Base-by-base conservation (phyloP, 352 stramenopile genomes). In the Pythium aquatile region DNA sequence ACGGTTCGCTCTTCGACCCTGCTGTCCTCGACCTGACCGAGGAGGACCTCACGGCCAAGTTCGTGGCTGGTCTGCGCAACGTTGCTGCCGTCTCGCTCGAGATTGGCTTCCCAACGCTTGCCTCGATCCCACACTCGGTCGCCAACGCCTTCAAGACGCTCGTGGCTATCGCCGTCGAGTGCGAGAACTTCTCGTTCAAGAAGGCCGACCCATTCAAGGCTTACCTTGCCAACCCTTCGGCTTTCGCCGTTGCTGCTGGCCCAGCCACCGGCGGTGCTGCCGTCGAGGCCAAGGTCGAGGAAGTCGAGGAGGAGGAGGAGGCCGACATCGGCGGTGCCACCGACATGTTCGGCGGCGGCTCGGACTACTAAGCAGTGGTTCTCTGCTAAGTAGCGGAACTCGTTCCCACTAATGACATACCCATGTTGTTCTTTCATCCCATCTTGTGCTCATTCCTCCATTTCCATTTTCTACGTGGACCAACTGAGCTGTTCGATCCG, bases 101-200 rank as follows among this genome's bases (percentile, higher is more conserved):
- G 61, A 83, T 99, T 51, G 93, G 94, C 61, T 97, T 97, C 78
- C 97, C 98, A 51, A 99, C 97, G 56, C 86, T 99, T 69, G 97
- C 96, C 40, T 99, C 94, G 71, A 92, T 99, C 66, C 97, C 97
- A 28, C 98, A 99, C 94, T 98, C 94, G 71, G 96, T 99, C 70
- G 96, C 93, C 80, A 99, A 99, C 85, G 97, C 97, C 61, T 99
- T 99, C 92, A 98, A 99, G 83, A 90, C 91, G 42, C 81, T 99
- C 59, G 90, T 99, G 29, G 94, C 96, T 29, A 83, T 99, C 57
- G 97, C 95, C 39, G 90, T 99, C 63, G 92, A 98, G 72, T 91
- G 93, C 73, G 91, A 98, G 62, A 89, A 80, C 59, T 99, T 99
- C 85, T 98, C 96, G 63, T 99, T 99, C 83, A 87, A 96, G 46